Conservation (phyloP, 2,329 filamentous ascomycete species). For the Aspergillus latus region DNA sequence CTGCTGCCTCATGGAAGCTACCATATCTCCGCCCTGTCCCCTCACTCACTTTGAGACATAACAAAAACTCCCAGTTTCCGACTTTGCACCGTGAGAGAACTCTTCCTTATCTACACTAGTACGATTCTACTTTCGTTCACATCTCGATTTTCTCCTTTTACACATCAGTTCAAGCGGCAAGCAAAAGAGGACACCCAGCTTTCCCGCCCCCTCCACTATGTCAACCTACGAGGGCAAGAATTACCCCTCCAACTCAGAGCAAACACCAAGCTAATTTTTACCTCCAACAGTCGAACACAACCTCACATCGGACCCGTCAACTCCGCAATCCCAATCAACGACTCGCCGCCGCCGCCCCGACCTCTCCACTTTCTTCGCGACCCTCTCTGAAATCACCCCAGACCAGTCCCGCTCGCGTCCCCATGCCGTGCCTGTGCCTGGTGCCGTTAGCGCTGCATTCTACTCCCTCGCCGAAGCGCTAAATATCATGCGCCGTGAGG, state of each 20-base stretch:
- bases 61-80: neutral
- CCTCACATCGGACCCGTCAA: conserved; percentile 20
- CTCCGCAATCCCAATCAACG: conserved; percentile 10
- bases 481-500: conserved; percentile 55
- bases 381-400: conserved; percentile 58
- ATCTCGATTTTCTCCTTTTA: neutral
- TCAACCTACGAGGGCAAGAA: conserved; percentile 43
- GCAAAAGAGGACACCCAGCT: conserved; percentile 5
- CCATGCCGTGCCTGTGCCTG: conserved; percentile 60
- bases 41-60: conserved; percentile 1
- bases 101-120: neutral
- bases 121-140: neutral
- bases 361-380: conserved; percentile 64
- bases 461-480: conserved; percentile 62
- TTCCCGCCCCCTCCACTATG: conserved; percentile 28
- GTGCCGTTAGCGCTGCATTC: conserved; percentile 61
- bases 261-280: neutral
- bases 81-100: neutral
- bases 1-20: conserved; percentile 9
- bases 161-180: neutral
- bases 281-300: conserved; percentile 42
- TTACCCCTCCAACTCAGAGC: neutral
- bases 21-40: neutral
- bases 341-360: conserved; percentile 57
- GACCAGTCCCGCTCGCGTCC: conserved; percentile 52